Evolutionary conservation across 768 basidiomycete genomes (phyloP), one percentile per base, ranked within the genome.

Genomic region (Boletales sp.): DNA sequence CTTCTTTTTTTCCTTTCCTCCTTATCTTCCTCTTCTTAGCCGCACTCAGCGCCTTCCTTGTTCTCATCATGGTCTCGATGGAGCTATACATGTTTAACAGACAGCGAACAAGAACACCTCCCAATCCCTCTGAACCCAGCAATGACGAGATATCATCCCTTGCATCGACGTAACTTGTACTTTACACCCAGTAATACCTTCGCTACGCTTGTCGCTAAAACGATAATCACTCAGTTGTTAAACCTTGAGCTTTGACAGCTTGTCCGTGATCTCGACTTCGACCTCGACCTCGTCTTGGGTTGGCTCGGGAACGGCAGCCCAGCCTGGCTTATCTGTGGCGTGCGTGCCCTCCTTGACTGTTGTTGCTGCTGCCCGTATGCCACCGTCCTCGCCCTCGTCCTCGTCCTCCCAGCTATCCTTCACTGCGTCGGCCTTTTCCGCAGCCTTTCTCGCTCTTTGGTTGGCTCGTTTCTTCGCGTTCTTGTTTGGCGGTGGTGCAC

Each of bases 391-490:
- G 7, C 66, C 75, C 5, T 81, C 84, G 11, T 83, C 85, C 8
- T 87, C 86, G 43, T 86, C 86, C 35, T 90, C 89, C 82, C 89
- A 92, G 51, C 76, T 81, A 53, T 90, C 87, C 48, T 79, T 82
- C n/a, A 91, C 83, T 39, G 56, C 64, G 21, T 73, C 72, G n/a
- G 69, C 64, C 64, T 78, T 78, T 58, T 80, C 79, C 51, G 78
- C 70, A 18, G 67, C 69, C 64, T 79, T 78, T 69, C 82, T 90
- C 61, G 84, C 87, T 65, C 81, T 82, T 59, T 82, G 76, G 69
- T 93, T 92, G 53, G 87, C 86, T 54, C 83, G 86, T 71, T 86
- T 83, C 69, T 84, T 89, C 38, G 84, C 90, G 40, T 87, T 87
- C 74, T 94, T 93, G 68, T 85, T 82, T 61, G 84, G 68, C 2